These are phyloP conservation scores for Batkoa obscura DNA, from an alignment of 371 early-diverging fungal genomes.

Conservation along the genomic window DNA sequence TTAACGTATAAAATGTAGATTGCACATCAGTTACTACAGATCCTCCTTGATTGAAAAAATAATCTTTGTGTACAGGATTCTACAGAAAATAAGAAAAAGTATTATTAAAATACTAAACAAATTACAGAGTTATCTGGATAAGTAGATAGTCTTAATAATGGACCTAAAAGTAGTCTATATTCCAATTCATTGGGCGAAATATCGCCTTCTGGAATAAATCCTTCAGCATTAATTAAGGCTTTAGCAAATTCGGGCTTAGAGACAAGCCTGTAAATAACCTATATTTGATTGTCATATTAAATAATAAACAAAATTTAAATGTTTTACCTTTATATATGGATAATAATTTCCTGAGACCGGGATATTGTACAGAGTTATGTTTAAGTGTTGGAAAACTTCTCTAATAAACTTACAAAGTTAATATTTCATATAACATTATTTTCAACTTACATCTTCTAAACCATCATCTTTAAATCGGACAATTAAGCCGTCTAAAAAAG, in stretches of 20 bases:
- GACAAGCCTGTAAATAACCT: conserved; percentile 8
- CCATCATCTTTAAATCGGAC: conserved; percentile 36
- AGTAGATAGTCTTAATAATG: conserved; percentile 38
- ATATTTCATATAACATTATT: not conserved
- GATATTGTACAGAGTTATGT: not conserved
- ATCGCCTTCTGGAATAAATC: conserved; percentile 35
- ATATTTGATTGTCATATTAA: not conserved
- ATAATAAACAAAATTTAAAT: conserved; percentile 16
- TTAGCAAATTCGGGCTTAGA: conserved; percentile 9
- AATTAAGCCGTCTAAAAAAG: conserved; percentile 25
- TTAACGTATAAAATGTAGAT: conserved; percentile 37
- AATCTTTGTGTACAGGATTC: not conserved
- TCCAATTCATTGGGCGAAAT: conserved; percentile 33
- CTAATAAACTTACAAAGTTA: not conserved
- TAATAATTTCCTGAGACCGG: not conserved
- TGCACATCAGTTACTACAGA: conserved; percentile 28
- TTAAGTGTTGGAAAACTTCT: not conserved
- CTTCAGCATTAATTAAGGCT: conserved; percentile 26
- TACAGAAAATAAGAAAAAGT: not conserved
- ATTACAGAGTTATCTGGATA: conserved; percentile 30
- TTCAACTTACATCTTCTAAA: conserved; percentile 23
- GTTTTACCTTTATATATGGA: not conserved
- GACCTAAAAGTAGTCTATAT: conserved; percentile 45
- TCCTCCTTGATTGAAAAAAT: conserved; percentile 11
- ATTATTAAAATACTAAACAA: not conserved